Evolutionary conservation across 1,284 basidiomycete genomes (phyloP).

Genomic region (Boletus semigastroideus): DNA sequence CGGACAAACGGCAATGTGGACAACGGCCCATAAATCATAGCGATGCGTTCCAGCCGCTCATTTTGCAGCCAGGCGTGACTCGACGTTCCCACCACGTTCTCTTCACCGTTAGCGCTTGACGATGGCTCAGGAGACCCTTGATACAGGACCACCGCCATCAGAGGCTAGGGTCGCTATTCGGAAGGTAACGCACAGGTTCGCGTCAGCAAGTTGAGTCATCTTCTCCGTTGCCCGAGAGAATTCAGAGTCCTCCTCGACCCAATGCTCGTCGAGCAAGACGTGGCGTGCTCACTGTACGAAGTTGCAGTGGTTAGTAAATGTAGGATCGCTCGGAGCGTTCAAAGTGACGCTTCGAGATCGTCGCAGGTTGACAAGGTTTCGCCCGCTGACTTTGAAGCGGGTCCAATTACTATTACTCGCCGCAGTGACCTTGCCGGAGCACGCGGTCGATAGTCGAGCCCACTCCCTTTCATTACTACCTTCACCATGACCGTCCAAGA

Average conservation of each 20-base stretch:
- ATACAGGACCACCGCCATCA: slow-evolving; percentile 6
- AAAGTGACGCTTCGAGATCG: slow-evolving; percentile 8
- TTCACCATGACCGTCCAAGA: slow-evolving; percentile 14
- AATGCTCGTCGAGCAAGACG: not conserved
- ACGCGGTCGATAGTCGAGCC: slow-evolving; percentile 13
- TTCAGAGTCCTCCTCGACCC: not conserved
- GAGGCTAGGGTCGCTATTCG: slow-evolving; percentile 11
- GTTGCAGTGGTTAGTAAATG: not conserved
- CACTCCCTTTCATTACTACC: slow-evolving; percentile 10
- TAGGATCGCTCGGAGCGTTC: not conserved
- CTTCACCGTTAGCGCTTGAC: not conserved
- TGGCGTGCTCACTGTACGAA: not conserved
- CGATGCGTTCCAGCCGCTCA: not conserved
- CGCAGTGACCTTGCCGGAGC: slow-evolving; percentile 13
- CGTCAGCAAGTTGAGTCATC: slow-evolving; percentile 30
- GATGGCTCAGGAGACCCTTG: slow-evolving; percentile 5
- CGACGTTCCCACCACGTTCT: slow-evolving; percentile 11
- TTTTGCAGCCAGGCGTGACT: not conserved
- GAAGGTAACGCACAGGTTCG: slow-evolving; percentile 8
- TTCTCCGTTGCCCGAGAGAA: not conserved
- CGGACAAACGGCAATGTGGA: not conserved
- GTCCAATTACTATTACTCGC: slow-evolving; percentile 12
- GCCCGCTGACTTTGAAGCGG: slow-evolving; percentile 33
- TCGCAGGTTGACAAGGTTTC: not conserved
- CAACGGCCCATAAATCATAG: not conserved